A percentile compares a stretch with the other conserved stretches of the same genome.
Conservation (phyloP, 148 eudicot species). For the Diospyros kaki region DNA sequence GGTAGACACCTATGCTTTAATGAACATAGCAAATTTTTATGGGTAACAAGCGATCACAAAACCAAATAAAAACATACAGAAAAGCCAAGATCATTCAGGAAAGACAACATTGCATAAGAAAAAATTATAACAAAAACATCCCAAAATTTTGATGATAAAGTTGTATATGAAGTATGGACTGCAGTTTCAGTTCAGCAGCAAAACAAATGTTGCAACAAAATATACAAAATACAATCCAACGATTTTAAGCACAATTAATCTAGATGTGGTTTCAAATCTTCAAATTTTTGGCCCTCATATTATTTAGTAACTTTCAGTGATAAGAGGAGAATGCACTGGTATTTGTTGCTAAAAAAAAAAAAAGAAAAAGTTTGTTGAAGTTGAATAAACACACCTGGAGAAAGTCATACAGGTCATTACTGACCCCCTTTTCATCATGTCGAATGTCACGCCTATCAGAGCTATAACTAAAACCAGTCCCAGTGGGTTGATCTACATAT, state of each 20-base stretch:
- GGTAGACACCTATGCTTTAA: no score
- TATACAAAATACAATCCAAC: background rate
- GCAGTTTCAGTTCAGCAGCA: background rate
- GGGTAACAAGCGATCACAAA: no score
- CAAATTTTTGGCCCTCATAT: background rate
- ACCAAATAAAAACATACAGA: background rate
- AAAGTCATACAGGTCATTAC: conserved; percentile 83
- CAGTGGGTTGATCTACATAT: conserved; percentile 85
- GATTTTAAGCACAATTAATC: background rate
- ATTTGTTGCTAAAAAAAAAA: background rate
- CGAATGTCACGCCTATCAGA: conserved; percentile 65
- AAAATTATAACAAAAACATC: background rate
- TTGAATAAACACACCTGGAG: conserved; percentile 42
- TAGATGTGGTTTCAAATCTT: background rate
- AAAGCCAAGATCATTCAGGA: background rate
- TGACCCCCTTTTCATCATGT: conserved; percentile 69
- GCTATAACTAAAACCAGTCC: conserved; percentile 87
- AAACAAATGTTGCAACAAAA: background rate
- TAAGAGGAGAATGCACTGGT: background rate
- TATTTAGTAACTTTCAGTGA: background rate
- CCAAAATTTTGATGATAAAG: background rate
- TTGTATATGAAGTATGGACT: background rate
- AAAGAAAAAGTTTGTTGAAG: background rate
- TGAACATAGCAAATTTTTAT: no score
- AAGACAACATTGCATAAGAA: conserved; percentile 1